Evolutionary conservation across 2,329 filamentous ascomycete species (phyloP).

Genomic region (Ophiostoma sp.): DNA sequence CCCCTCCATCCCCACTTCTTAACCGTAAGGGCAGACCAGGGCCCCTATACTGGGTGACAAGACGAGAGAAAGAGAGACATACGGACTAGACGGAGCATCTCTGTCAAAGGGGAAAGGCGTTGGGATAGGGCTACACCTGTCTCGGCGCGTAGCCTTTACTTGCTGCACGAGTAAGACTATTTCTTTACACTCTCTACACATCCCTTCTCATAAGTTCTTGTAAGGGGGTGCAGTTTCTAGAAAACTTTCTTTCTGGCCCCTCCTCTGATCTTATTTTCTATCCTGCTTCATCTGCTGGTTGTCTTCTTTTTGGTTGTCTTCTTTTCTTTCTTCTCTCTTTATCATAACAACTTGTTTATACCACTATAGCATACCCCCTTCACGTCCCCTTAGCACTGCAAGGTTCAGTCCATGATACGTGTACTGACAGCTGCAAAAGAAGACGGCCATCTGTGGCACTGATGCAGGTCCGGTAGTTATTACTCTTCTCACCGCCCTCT

Average conservation of each 20-base stretch:
- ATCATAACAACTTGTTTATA: neutral
- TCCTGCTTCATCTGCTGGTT: neutral
- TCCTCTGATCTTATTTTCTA: neutral
- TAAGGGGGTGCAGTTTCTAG: conserved; percentile 2
- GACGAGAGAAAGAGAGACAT: neutral
- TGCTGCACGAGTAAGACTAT: neutral
- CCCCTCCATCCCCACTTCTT: conserved; percentile 22
- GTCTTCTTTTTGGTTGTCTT: neutral
- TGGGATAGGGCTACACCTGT: conserved; percentile 19
- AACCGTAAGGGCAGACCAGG: conserved; percentile 18
- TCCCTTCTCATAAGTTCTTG: neutral
- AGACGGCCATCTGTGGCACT: neutral
- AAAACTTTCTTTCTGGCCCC: neutral
- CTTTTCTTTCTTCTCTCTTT: neutral
- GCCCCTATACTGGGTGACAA: conserved; percentile 1
- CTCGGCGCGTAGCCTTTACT: conserved; percentile 22
- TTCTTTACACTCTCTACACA: neutral
- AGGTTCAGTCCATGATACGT: neutral
- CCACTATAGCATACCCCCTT: neutral
- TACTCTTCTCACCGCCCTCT: neutral
- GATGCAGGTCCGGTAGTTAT: neutral
- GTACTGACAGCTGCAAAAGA: conserved; percentile 2
- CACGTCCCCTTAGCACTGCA: conserved; percentile 4
- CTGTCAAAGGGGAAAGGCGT: conserved; percentile 16
- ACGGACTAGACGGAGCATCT: neutral